These are phyloP conservation scores for Volvariella surrecta DNA, from an alignment of 1,284 basidiomycete genomes.

Conservation along the genomic window DNA sequence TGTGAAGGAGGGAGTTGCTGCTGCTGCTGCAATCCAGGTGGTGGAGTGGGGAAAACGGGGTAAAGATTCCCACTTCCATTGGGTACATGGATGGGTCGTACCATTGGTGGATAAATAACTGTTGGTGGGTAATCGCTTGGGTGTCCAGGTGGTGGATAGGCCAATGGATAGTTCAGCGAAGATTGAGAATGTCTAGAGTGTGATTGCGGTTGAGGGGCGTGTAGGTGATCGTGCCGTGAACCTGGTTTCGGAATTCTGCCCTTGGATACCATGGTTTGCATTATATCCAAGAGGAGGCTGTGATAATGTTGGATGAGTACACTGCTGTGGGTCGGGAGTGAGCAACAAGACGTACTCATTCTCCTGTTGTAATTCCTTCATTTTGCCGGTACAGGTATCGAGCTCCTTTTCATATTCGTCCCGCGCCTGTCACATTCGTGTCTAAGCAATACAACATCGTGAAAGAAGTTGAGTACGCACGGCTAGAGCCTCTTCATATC, in stretches of 20 bases:
- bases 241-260: too few species aligned
- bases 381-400: conserved; percentile 30
- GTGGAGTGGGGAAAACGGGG: too few species aligned
- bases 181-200: conserved; percentile 9
- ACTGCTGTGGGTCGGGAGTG: neutral
- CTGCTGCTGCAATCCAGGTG: too few species aligned
- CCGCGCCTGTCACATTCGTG: conserved; percentile 23
- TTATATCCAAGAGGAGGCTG: conserved; percentile 19
- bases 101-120: too few species aligned
- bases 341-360: conserved; percentile 34
- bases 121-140: too few species aligned
- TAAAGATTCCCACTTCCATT: too few species aligned
- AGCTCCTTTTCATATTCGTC: conserved; percentile 33
- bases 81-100: too few species aligned
- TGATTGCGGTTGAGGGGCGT: conserved; percentile 5
- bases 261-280: conserved; percentile 2
- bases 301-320: neutral
- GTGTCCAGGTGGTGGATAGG: too few species aligned
- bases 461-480: conserved; percentile 19
- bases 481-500: conserved; percentile 35
- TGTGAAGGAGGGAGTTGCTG: too few species aligned
- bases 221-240: neutral
- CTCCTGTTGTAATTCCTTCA: conserved; percentile 40
- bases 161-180: too few species aligned
- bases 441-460: neutral